Conservation (phyloP, 164 flowering plant species). For the Santalum album region DNA sequence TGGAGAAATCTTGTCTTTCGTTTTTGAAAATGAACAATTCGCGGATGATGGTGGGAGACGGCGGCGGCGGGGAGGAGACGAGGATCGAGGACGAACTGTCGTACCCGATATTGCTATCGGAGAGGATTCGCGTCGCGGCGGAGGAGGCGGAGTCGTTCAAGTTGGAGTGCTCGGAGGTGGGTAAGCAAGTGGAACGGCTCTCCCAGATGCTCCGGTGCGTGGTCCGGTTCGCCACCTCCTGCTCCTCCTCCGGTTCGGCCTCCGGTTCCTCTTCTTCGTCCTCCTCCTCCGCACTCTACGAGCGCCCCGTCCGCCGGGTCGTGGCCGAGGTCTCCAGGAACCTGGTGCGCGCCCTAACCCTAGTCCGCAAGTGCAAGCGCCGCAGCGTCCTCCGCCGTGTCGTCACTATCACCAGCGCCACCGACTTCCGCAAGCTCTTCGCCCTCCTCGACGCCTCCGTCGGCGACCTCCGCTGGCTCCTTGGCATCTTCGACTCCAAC, state of each 20-base stretch:
- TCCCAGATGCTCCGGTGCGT: slow-evolving; percentile 18
- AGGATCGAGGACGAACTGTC: slow-evolving; percentile 38
- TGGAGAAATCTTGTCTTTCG: no score
- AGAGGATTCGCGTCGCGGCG: slow-evolving; percentile 27
- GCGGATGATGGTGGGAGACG: neutral
- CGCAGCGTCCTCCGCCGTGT: slow-evolving; percentile 23
- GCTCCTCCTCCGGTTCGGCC: slow-evolving; percentile 13
- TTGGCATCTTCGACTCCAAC: slow-evolving; percentile 16
- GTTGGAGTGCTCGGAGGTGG: slow-evolving; percentile 48
- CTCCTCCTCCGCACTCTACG: slow-evolving; percentile 19
- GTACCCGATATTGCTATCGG: slow-evolving; percentile 32
- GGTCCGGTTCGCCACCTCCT: slow-evolving; percentile 16
- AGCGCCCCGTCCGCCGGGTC: slow-evolving; percentile 25
- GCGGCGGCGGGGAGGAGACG: slow-evolving; percentile 9
- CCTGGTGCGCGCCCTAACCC: slow-evolving; percentile 22
- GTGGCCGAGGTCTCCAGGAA: slow-evolving; percentile 16
- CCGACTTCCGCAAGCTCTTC: slow-evolving; percentile 26
- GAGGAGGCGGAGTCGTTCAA: slow-evolving; percentile 50
- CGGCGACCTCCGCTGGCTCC: slow-evolving; percentile 32
- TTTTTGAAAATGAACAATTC: neutral
- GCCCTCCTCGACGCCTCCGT: slow-evolving; percentile 24
- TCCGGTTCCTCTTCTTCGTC: slow-evolving; percentile 13
- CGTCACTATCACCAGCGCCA: slow-evolving; percentile 18
- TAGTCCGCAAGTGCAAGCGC: slow-evolving; percentile 28
- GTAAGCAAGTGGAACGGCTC: slow-evolving; percentile 35